phyloP scores from a whole-genome alignment of 2,329 filamentous ascomycete species.

The Trichoderma breve region DNA sequence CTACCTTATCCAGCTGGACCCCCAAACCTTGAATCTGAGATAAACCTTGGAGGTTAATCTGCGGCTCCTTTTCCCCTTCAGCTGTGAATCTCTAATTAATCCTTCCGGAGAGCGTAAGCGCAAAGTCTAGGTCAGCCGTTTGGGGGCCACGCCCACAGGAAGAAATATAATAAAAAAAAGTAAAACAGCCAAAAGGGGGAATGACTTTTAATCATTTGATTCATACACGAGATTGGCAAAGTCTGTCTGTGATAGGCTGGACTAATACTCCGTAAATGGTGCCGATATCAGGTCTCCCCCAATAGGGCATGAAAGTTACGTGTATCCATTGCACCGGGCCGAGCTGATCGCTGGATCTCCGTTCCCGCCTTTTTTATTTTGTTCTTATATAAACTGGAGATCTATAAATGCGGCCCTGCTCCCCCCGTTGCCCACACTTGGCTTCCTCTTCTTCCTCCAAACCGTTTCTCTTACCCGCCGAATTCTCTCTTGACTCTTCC shows the following conservation, averaged over 20 bases:
- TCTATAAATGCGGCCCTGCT: not conserved
- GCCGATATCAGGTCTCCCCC: not conserved
- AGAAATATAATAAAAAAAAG: too few relatives aligned
- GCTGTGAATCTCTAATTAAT: not conserved
- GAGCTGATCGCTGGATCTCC: slow-evolving; percentile 10
- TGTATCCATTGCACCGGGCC: not conserved
- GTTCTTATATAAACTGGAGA: not conserved
- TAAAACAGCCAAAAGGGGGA: not conserved
- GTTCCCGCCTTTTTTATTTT: slow-evolving; percentile 4
- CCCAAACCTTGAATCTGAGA: not conserved
- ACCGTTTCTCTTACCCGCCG: not conserved
- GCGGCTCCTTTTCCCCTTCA: not conserved
- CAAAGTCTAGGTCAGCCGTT: not conserved
- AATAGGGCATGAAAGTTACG: not conserved
- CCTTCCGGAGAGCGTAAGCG: not conserved
- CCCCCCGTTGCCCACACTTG: not conserved
- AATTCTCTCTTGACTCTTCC: not conserved
- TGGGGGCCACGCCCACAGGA: not conserved
- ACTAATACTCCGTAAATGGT: not conserved
- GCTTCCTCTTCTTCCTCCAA: not conserved
- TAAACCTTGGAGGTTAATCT: not conserved
- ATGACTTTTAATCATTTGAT: not conserved
- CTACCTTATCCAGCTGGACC: not conserved
- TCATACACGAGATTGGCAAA: not conserved
- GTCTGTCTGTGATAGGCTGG: not conserved